These are phyloP conservation scores for Paramyrothecium roridum DNA, from an alignment of 2,329 filamentous ascomycete species.

Conservation along the genomic window DNA sequence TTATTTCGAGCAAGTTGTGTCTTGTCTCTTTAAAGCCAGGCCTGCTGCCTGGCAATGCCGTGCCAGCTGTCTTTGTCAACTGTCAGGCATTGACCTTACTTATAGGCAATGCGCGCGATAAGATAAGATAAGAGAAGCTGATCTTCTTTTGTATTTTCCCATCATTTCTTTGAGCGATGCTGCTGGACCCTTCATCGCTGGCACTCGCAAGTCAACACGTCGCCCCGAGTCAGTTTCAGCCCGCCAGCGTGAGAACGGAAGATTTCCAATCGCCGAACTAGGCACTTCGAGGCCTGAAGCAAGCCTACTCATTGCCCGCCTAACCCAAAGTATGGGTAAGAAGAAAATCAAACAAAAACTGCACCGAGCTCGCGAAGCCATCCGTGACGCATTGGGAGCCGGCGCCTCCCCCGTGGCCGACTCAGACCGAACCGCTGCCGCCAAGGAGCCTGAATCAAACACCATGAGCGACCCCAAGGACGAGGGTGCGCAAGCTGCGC, in stretches of 20 bases:
- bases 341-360: neutral
- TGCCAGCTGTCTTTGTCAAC: too few relatives aligned
- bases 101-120: neutral
- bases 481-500: neutral
- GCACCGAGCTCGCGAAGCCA: neutral
- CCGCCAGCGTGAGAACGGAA: too few relatives aligned
- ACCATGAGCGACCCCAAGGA: neutral
- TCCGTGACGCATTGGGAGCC: neutral
- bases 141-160: neutral
- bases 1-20: too few relatives aligned
- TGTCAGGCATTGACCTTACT: too few relatives aligned
- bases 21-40: too few relatives aligned
- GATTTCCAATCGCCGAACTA: too few relatives aligned
- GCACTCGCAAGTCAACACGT: neutral
- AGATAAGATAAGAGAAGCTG: neutral
- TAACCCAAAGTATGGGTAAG: neutral
- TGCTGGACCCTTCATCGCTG: neutral
- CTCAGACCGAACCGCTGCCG: slow-evolving; percentile 1
- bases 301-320: neutral
- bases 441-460: slow-evolving; percentile 5
- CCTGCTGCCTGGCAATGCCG: too few relatives aligned
- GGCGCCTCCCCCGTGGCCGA: neutral
- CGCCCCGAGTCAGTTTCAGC: too few relatives aligned
- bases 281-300: too few relatives aligned
- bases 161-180: neutral